phyloP scores from a whole-genome alignment of 2,329 filamentous ascomycete genomes.

The Lecanicillium sp. region DNA sequence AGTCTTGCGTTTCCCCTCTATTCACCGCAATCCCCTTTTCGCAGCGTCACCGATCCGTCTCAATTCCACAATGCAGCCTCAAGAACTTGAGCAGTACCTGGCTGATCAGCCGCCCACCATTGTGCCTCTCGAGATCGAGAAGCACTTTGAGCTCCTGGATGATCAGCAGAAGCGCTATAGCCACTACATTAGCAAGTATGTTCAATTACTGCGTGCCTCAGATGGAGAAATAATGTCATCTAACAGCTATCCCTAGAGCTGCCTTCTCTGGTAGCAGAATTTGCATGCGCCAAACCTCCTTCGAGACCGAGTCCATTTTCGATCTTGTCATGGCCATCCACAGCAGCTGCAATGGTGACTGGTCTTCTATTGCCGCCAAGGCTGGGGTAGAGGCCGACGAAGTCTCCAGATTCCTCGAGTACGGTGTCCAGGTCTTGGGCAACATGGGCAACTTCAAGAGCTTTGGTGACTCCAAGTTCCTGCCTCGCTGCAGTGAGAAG shows the following conservation, averaged over 20 bases:
- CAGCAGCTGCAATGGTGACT: constrained; percentile 61
- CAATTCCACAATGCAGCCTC: constrained; percentile 46
- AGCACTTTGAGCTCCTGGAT: constrained; percentile 76
- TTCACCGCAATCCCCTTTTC: constrained; percentile 2
- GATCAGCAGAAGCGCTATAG: constrained; percentile 83
- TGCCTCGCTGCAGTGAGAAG: constrained; percentile 62
- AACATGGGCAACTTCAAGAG: constrained; percentile 84
- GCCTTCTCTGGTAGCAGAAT: constrained; percentile 72
- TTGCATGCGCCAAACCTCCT: constrained; percentile 73
- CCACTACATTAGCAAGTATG: constrained; percentile 77
- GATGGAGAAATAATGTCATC: constrained; percentile 38
- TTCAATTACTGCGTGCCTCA: background rate
- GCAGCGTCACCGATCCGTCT: constrained; percentile 19
- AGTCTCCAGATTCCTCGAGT: constrained; percentile 65
- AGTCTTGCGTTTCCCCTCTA: background rate
- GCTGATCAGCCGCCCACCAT: constrained; percentile 87
- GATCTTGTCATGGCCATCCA: constrained; percentile 73
- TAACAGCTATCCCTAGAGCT: constrained; percentile 45
- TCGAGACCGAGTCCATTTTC: constrained; percentile 74
- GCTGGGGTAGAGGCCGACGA: constrained; percentile 59
- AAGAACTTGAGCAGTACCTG: constrained; percentile 69
- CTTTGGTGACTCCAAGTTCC: constrained; percentile 79
- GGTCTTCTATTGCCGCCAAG: constrained; percentile 59
- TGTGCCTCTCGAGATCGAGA: constrained; percentile 82
- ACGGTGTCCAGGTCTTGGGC: constrained; percentile 70